Base-by-base conservation (phyloP, 2,329 filamentous ascomycete genomes). In the Camillea tinctor region DNA sequence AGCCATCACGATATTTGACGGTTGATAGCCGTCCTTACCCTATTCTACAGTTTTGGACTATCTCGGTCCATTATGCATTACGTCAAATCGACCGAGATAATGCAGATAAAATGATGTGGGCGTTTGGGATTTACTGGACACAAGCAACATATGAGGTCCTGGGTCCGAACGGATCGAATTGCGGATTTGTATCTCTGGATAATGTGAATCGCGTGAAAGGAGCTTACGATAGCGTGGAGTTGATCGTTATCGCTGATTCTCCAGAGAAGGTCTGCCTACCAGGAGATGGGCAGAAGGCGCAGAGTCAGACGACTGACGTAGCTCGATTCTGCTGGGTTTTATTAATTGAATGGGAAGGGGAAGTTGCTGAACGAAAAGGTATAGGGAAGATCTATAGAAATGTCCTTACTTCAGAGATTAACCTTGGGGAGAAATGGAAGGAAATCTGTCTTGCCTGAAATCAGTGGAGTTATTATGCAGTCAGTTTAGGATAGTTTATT, bases 301-400 rank as follows among this genome's bases (percentile, higher is more conserved):
- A 55, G 19, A 30, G 49, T 24, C 55, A 58, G 21, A 20, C 4
- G 30, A 26, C 30, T 17, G 52, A 56, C 17, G 5, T 26, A 30
- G 57, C 54, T 17, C 60, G 59, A 9, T 65, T 61, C 48, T 64
- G 63, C 58, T 66, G 64, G 64, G 63, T 64, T 23, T 11, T 66
- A 11, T 59, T 57, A 55, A 61, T 66, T 44, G 59, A 59, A 23
- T 65, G 63, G 64, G 49, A 59, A 15, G 54, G 53, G 1, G 58
- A 59, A 5, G 52, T 65, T n/a, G 64, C 64, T n/a, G 60, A 66
- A 48, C 60, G 64, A 50, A 66, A 62, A 50, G 64, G 64, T 4
- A 60, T 66, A 56, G 64, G 64, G 3, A 65, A 66, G 22, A 60
- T 65, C n/a, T 52, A 56, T 54, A 59, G 59, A 22, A 48, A 60